These are phyloP conservation scores for Suillus discolor DNA, from an alignment of 768 basidiomycete species.

Conservation along the genomic window DNA sequence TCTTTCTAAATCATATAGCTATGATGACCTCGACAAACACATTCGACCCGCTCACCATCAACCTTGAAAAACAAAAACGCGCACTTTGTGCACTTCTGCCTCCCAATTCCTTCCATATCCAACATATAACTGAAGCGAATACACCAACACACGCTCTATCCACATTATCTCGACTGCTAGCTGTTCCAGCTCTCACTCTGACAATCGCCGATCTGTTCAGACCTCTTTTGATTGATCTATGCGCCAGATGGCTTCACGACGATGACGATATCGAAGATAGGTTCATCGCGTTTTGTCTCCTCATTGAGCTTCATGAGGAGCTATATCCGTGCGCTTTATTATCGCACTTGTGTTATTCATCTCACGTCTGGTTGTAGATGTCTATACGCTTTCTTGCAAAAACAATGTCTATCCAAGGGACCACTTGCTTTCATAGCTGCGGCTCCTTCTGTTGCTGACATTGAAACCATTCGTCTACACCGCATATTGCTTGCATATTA, in stretches of 20 bases:
- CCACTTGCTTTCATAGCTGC: conserved; percentile 52
- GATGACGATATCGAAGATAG: conserved; percentile 50
- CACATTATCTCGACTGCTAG: conserved; percentile 61
- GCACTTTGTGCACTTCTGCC: conserved; percentile 48
- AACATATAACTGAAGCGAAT: conserved; percentile 39
- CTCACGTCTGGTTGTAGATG: conserved; percentile 42
- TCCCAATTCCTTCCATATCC: conserved; percentile 40
- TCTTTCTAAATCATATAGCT: background rate
- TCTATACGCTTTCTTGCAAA: conserved; percentile 51
- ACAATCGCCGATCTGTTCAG: conserved; percentile 66
- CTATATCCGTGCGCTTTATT: conserved; percentile 61
- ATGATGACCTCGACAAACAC: conserved; percentile 13
- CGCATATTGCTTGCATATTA: conserved; percentile 77
- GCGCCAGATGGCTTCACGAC: conserved; percentile 78
- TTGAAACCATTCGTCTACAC: conserved; percentile 58
- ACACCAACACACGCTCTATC: conserved; percentile 48
- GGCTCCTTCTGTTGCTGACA: conserved; percentile 27
- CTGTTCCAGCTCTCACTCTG: conserved; percentile 62
- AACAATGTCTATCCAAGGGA: conserved; percentile 47
- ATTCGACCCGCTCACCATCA: conserved; percentile 62
- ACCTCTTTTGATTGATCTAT: conserved; percentile 79
- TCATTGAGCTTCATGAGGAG: conserved; percentile 72
- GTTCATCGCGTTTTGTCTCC: conserved; percentile 58
- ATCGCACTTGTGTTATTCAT: conserved; percentile 10
- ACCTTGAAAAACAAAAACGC: conserved; percentile 56